Base-by-base conservation (phyloP, 192 early-diverging fungal species). In the Coemansia sp. region DNA sequence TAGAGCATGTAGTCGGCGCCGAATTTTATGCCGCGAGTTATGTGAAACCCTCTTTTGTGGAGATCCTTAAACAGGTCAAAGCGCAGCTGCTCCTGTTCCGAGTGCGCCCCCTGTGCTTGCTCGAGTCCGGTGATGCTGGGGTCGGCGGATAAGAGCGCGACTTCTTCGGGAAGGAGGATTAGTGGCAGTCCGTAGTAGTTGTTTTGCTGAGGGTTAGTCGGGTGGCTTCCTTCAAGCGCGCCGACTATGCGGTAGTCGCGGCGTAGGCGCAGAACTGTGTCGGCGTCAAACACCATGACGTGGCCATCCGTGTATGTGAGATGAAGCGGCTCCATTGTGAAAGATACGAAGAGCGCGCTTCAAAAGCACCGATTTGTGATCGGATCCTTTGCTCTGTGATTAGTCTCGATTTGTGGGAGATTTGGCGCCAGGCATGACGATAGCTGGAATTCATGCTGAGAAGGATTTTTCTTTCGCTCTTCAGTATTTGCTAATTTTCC, bases 1-100 rank as follows among this genome's bases (percentile, higher is more conserved):
- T 96, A 96, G 10, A 91, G 69, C 10, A 96, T 74, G 71, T 87
- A 96, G 61, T 96, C 92, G 9, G 91, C 93, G 8, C 94, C 94
- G 82, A 92, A 96, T 69, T 93, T 93, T 59, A 87, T 79, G 25
- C 90, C 93, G 14, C 79, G 69, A 1, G 90, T 89, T 6, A 95
- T 65, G 69, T 82, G 93, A 63, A 83, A 92, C 3, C 88, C 85
- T 5, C 76, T 72, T 1, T 70, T 42, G 55, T 90, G 91, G 20
- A 96, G 75, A 58, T 88, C 73, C 38, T 74, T 71, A 75, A 85
- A 96, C 9, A 93, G 71, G 16, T 57, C 62, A 35, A 66, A 83
- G 21, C 75, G 78, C 36, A 69, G 16, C 13, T 61, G 20, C 3
- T 88, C 84, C 20, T 61, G 35, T 3, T 59, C 60, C 4, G 66